These are phyloP conservation scores for Penicillium sp. DNA, from an alignment of 2,329 filamentous ascomycete species.

Conservation along the genomic window DNA sequence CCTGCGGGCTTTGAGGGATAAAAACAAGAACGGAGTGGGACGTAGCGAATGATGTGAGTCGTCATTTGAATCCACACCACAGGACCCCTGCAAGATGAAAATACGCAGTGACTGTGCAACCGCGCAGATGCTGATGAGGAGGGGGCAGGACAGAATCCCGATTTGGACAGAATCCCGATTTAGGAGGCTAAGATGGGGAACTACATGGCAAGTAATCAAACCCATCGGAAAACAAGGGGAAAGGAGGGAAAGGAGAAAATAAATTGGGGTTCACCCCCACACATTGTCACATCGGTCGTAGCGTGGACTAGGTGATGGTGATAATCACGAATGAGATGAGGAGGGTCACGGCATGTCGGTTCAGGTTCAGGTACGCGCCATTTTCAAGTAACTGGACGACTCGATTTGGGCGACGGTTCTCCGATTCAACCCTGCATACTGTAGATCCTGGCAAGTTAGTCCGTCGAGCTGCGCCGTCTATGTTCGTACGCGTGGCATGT, in stretches of 20 bases:
- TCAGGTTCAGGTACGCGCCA: neutral
- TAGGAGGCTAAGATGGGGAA: neutral
- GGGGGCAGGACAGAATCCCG: neutral
- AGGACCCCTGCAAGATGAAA: constrained; percentile 6
- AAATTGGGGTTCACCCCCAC: neutral
- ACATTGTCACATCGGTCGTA: neutral
- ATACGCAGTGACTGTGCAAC: constrained; percentile 9
- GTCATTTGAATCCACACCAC: constrained; percentile 9
- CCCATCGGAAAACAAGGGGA: neutral
- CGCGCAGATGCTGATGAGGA: neutral
- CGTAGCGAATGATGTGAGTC: constrained; percentile 4
- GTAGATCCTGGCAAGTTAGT: constrained; percentile 8
- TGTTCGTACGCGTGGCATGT: neutral
- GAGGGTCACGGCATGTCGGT: neutral
- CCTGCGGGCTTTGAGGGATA: neutral
- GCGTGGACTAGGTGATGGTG: neutral
- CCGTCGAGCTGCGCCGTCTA: too few relatives aligned
- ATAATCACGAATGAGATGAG: neutral
- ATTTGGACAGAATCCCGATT: neutral
- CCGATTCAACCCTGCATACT: constrained; percentile 24
- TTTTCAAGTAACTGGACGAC: neutral
- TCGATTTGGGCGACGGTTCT: neutral
- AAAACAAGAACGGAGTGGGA: neutral
- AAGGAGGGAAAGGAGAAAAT: neutral
- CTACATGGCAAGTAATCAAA: neutral